A percentile compares a stretch with the other conserved stretches of the same genome.
Evolutionary conservation across 805 yeast species (phyloP).

Genomic region (Wickerhamomyces rabaulensis): DNA sequence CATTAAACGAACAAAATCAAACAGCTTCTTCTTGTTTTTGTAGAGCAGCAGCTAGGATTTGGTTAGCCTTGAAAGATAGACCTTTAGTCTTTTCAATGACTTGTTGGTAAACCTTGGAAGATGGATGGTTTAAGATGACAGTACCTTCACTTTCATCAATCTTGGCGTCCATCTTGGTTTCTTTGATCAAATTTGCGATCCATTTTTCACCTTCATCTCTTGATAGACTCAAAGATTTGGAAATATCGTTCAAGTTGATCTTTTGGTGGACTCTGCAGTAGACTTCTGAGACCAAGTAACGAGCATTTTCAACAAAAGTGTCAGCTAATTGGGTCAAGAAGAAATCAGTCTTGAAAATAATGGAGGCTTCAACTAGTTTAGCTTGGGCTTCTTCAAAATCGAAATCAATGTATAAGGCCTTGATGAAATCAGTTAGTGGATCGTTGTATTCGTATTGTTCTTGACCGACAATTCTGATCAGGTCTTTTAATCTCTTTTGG

Average conservation of each 20-base stretch:
- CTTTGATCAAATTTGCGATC: conserved; percentile 45
- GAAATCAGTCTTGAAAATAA: conserved; percentile 48
- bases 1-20: neutral
- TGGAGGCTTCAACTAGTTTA: conserved; percentile 42
- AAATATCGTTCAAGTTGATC: conserved; percentile 40
- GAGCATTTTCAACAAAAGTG: conserved; percentile 40
- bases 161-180: conserved; percentile 47
- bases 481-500: conserved; percentile 53
- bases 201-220: conserved; percentile 46
- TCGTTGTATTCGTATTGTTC: conserved; percentile 63
- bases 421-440: conserved; percentile 55
- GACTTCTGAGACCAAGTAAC: conserved; percentile 47
- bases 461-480: conserved; percentile 51
- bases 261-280: conserved; percentile 49
- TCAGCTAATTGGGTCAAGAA: conserved; percentile 42
- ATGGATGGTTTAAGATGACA: conserved; percentile 49
- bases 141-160: conserved; percentile 47
- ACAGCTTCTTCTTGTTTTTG: conserved; percentile 23
- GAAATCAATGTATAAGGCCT: conserved; percentile 50
- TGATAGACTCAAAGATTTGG: conserved; percentile 38
- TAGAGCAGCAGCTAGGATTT: conserved; percentile 43
- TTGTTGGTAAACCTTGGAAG: conserved; percentile 57
- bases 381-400: conserved; percentile 50
- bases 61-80: conserved; percentile 53
- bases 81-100: conserved; percentile 66